These are phyloP conservation scores for Rusavskia elegans DNA, from an alignment of 495 filamentous ascomycete species.

Conservation along the genomic window DNA sequence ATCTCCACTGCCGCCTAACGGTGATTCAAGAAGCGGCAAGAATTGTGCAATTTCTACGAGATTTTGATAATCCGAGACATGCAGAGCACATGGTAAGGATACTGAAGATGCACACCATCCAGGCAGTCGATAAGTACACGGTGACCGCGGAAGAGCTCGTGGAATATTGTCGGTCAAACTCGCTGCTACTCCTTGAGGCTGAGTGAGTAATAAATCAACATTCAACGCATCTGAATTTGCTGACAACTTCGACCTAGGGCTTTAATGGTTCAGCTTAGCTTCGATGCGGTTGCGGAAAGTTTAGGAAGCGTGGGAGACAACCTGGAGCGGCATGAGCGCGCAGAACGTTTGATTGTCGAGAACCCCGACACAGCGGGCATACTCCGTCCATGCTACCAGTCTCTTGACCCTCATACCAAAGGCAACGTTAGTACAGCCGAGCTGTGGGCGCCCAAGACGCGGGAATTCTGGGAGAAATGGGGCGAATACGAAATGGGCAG, in stretches of 20 bases:
- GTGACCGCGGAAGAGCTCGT: slow-evolving; percentile 1
- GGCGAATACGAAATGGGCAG: background rate
- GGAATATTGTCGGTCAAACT: background rate
- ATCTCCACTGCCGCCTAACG: slow-evolving; percentile 6
- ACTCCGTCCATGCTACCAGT: background rate
- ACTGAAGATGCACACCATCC: background rate
- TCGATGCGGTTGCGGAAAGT: too few species aligned
- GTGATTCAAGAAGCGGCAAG: slow-evolving; percentile 7
- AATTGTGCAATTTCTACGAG: slow-evolving; percentile 1
- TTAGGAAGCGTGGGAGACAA: background rate
- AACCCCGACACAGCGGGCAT: slow-evolving; percentile 8
- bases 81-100: slow-evolving; percentile 1
- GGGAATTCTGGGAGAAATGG: background rate
- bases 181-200: slow-evolving; percentile 10
- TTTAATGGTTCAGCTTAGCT: background rate
- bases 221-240: background rate
- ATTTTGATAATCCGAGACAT: slow-evolving; percentile 1
- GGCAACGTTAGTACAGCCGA: background rate
- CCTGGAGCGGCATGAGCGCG: background rate
- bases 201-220: background rate
- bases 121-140: background rate
- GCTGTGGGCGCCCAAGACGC: background rate
- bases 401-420: background rate
- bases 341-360: background rate
- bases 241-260: background rate